These are phyloP conservation scores for Primulina huaijiensis DNA, from an alignment of 257 asterid species.

Conservation along the genomic window DNA sequence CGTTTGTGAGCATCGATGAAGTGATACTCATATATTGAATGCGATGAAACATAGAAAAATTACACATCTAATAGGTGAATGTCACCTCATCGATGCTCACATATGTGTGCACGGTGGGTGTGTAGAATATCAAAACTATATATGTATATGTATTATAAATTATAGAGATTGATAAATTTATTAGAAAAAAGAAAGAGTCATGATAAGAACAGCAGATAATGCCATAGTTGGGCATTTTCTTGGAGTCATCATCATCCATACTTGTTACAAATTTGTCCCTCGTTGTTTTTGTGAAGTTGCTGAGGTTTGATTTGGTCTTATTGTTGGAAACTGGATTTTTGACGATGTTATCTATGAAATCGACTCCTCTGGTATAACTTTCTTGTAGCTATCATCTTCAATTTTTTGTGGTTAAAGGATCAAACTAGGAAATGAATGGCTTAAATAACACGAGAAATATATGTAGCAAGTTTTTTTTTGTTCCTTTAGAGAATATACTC, in stretches of 20 bases:
- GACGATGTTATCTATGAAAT: conserved; percentile 37
- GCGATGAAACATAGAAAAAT: no score
- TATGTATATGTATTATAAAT: no score
- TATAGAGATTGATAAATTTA: no score
- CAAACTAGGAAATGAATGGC: neutral
- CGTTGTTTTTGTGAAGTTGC: neutral
- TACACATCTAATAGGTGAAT: no score
- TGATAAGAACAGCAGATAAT: conserved; percentile 1
- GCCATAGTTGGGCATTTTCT: conserved; percentile 30
- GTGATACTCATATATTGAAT: no score
- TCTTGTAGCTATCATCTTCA: neutral
- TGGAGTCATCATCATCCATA: conserved; percentile 28
- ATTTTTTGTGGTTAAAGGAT: neutral
- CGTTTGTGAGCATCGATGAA: no score
- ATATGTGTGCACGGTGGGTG: no score
- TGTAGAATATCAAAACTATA: no score
- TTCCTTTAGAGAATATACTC: neutral
- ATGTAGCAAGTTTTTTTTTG: neutral
- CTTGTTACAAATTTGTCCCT: conserved; percentile 1
- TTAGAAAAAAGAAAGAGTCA: no score
- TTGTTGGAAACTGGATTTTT: conserved; percentile 4
- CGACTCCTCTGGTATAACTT: conserved; percentile 21
- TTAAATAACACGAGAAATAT: neutral
- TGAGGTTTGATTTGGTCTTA: neutral
- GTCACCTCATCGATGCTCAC: no score